A percentile compares a stretch with the other conserved stretches of the same genome.
Conservation (phyloP, 2,329 filamentous ascomycete species). For the Cercospora sojina region DNA sequence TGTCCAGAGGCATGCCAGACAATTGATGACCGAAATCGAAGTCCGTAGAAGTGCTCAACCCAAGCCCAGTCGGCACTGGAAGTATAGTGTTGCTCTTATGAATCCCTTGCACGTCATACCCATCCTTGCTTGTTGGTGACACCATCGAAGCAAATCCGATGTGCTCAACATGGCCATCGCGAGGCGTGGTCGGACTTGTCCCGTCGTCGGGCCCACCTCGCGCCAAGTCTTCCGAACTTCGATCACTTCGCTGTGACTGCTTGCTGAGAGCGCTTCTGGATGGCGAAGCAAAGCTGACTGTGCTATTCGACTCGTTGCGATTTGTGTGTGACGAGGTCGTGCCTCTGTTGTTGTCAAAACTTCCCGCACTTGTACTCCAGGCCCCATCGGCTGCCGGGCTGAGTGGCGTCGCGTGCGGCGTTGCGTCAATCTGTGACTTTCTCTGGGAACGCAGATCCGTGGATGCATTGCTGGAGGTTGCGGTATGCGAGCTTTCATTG, state of each 20-base stretch:
- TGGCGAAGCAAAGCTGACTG: slow-evolving; percentile 4
- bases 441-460: not conserved
- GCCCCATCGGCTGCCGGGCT: not conserved
- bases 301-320: not conserved
- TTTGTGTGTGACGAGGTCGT: not conserved
- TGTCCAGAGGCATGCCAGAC: not conserved
- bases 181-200: slow-evolving; percentile 4
- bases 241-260: slow-evolving; percentile 10
- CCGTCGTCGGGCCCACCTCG: slow-evolving; percentile 12
- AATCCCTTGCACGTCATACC: not conserved
- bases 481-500: not conserved
- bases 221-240: slow-evolving; percentile 22
- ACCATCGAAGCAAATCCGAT: not conserved
- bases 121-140: not conserved
- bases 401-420: not conserved
- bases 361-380: not conserved
- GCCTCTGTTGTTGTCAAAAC: not conserved
- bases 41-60: slow-evolving; percentile 20
- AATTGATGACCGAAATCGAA: slow-evolving; percentile 21
- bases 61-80: slow-evolving; percentile 16
- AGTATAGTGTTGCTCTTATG: slow-evolving; percentile 6
- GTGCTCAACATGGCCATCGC: not conserved
- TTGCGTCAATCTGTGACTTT: not conserved
- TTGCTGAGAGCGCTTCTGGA: slow-evolving; percentile 6
- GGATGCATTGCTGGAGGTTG: not conserved